Base-by-base conservation (phyloP, 805 yeast genomes). In the Maudiozyma pseudohumilis region DNA sequence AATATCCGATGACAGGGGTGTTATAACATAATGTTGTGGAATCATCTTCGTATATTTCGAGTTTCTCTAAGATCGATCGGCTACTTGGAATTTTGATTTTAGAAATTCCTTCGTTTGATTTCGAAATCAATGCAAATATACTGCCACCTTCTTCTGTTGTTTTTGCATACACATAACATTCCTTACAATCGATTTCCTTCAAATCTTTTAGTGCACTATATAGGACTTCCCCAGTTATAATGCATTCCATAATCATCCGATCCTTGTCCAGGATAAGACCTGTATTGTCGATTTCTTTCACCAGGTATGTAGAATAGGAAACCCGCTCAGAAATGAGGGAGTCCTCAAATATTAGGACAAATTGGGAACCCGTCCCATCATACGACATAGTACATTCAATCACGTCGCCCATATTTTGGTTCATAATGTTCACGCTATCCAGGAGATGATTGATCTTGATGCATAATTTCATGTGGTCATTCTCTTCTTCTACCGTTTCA, bases 31-130 rank as follows among this genome's bases (percentile, higher is more conserved):
- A 34, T 12, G 52, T 48, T 2, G 46, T 45, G 6, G 52, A 45
- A 26, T 50, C 54, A 6, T 54, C 48, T 16, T 57, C 61, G 23
- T 56, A 57, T 7, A 65, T 60, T 29, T 57, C 65, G 22, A 84
- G 53, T 30, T 77, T 75, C 43, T 81, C 89, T 23, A 86, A 55
- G 10, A 76, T 72, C 2, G 75, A 63, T 46, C 70, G 68, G 34
- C 73, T 81, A 42, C 68, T 70, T 0, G 94, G 94, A 33, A 79
- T 68, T 8, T 70, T 66, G 16, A 84, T 63, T 49, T 80, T 77
- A 28, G 84, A 76, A 36, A 68, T 65, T 0, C 94, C 95, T 32
- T 83, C 67, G n/a, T 77, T 81, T 9, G 89, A 83, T 28, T 68
- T 69, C 0, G 92, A 79, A 5, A 81, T 70, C 37, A 86, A 50